These are phyloP conservation scores for Tricholoma saponaceum DNA, from an alignment of 768 basidiomycete genomes.

Conservation along the genomic window DNA sequence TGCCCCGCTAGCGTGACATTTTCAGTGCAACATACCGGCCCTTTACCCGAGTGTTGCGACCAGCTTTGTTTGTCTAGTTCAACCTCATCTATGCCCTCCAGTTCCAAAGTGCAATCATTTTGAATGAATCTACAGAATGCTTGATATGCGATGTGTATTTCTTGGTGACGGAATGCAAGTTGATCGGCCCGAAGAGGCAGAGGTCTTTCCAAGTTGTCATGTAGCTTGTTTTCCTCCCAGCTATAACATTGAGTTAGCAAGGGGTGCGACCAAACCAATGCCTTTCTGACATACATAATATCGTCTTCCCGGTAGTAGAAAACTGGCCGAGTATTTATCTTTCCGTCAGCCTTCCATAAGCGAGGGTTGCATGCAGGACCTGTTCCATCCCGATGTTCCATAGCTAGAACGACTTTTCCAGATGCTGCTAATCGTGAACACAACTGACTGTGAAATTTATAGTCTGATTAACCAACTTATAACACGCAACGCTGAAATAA, in stretches of 20 bases:
- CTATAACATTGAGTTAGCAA: slow-evolving; percentile 14
- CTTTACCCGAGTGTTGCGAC: slow-evolving; percentile 21
- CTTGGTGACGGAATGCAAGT: slow-evolving; percentile 61
- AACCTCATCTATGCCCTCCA: slow-evolving; percentile 35
- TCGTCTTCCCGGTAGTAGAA: slow-evolving; percentile 56
- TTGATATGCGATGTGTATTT: slow-evolving; percentile 62
- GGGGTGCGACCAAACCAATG: not conserved
- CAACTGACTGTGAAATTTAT: slow-evolving; percentile 45
- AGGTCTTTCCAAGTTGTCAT: slow-evolving; percentile 20
- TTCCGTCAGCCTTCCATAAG: slow-evolving; percentile 26
- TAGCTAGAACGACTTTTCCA: slow-evolving; percentile 75
- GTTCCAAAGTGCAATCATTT: slow-evolving; percentile 24
- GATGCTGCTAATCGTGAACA: slow-evolving; percentile 71
- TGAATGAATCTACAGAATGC: slow-evolving; percentile 54
- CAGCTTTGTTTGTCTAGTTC: slow-evolving; percentile 38
- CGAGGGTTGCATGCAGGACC: slow-evolving; percentile 47
- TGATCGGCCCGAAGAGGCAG: slow-evolving; percentile 63
- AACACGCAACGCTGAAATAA: not conserved
- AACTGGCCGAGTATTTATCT: slow-evolving; percentile 20
- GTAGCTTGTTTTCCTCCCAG: slow-evolving; percentile 22
- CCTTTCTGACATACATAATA: slow-evolving; percentile 41
- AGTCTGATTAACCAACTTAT: not conserved
- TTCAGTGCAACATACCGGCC: slow-evolving; percentile 27
- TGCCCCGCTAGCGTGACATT: slow-evolving; percentile 40
- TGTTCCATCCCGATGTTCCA: slow-evolving; percentile 85